phyloP scores from a whole-genome alignment of 148 eudicot genomes.

The Rhododendron griersonianum region DNA sequence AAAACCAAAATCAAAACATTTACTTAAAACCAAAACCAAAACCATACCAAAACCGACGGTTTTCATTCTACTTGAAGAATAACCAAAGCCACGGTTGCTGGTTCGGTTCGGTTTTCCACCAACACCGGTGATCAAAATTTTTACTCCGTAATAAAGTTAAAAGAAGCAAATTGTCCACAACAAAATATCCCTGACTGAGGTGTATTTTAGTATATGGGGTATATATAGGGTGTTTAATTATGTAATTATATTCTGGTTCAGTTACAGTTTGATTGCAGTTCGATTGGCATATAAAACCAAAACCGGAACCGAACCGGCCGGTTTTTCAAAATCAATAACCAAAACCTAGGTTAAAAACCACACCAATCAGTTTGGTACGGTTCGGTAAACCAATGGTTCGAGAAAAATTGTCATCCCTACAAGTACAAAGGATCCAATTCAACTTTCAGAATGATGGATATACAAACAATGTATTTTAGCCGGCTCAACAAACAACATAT shows the following conservation, averaged over 20 bases:
- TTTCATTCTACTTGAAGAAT: slow-evolving; percentile 7
- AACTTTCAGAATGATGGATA: background rate
- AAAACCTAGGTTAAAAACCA: background rate
- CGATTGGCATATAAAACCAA: no score
- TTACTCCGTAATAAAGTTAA: background rate
- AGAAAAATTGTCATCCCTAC: background rate
- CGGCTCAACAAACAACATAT: background rate
- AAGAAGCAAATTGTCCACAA: no score
- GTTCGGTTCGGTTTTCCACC: no score
- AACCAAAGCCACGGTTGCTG: no score
- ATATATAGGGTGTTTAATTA: background rate
- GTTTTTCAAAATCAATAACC: background rate
- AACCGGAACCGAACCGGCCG: no score
- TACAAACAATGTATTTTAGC: background rate
- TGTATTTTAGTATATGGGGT: background rate
- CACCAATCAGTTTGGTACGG: background rate
- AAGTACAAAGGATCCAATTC: background rate
- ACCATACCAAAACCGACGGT: background rate
- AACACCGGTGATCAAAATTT: background rate
- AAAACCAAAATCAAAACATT: no score
- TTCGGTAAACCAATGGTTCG: background rate
- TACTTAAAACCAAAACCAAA: no score
- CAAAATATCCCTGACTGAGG: background rate
- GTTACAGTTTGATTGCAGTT: background rate
- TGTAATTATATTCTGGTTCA: background rate